phyloP scores from a whole-genome alignment of 495 filamentous ascomycete species.

The Annulohypoxylon stygium region DNA sequence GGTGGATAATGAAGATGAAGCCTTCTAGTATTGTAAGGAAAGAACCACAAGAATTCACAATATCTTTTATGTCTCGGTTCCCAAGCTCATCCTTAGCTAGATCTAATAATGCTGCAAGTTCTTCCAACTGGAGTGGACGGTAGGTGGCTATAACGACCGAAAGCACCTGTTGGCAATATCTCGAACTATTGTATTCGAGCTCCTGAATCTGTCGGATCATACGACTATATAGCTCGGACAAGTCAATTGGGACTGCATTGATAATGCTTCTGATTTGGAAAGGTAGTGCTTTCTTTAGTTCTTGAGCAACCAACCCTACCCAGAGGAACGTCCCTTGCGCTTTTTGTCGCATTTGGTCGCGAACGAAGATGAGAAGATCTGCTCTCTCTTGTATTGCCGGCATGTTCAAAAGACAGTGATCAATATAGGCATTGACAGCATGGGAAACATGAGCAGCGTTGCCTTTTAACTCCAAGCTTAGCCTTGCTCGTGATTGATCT shows the following conservation, averaged over 20 bases:
- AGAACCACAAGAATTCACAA: background rate
- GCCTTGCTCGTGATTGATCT: background rate
- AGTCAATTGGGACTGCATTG: background rate
- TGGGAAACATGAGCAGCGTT: background rate
- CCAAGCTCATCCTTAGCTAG: background rate
- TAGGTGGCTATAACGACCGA: background rate
- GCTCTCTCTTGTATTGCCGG: background rate
- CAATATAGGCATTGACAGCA: background rate
- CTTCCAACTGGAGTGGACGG: background rate
- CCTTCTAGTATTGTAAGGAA: background rate
- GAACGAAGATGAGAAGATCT: background rate
- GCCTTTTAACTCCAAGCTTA: background rate
- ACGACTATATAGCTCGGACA: background rate
- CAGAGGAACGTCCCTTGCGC: background rate
- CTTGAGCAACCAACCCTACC: background rate
- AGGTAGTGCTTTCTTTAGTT: background rate
- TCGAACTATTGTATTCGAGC: background rate
- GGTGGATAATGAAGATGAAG: background rate
- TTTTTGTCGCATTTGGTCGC: background rate
- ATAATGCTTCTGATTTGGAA: background rate
- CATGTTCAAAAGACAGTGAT: background rate
- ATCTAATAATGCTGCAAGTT: background rate
- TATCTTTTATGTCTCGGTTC: background rate
- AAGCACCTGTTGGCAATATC: background rate
- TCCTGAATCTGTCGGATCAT: background rate